Conservation (phyloP, 2,329 filamentous ascomycete genomes). For the Colletotrichum scovillei region DNA sequence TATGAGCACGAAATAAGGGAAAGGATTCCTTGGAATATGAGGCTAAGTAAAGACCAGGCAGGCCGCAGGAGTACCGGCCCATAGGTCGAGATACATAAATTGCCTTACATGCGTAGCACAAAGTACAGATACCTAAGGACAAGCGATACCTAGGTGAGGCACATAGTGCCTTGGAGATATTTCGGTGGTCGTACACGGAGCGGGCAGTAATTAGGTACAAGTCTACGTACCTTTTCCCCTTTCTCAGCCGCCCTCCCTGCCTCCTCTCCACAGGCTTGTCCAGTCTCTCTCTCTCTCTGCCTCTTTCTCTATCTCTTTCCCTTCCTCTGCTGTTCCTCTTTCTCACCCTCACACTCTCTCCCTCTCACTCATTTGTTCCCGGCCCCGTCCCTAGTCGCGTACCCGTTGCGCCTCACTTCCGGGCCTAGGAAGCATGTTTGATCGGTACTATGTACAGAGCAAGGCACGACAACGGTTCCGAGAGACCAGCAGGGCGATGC, state of each 20-base stretch:
- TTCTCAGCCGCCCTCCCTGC: background rate
- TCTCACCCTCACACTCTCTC: too few relatives aligned
- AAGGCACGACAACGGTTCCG: background rate
- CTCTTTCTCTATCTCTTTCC: background rate
- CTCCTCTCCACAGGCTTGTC: background rate
- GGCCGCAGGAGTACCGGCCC: too few relatives aligned
- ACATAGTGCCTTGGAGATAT: background rate
- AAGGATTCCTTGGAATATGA: background rate
- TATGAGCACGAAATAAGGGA: background rate
- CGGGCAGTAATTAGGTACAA: too few relatives aligned
- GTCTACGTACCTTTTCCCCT: background rate
- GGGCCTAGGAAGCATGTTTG: background rate
- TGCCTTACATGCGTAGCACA: too few relatives aligned
- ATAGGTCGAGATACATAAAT: background rate
- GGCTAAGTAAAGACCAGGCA: background rate
- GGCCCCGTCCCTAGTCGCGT: background rate
- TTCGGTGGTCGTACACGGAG: background rate
- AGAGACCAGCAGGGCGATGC: background rate
- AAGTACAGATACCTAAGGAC: too few relatives aligned
- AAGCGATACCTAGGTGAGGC: too few relatives aligned
- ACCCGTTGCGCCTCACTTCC: background rate
- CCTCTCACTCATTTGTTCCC: background rate
- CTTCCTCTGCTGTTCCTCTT: background rate
- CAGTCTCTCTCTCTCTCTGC: background rate
- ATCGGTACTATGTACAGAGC: background rate